These are phyloP conservation scores for Rhodotorula taiwanensis DNA, from an alignment of 768 basidiomycete genomes.

Conservation along the genomic window DNA sequence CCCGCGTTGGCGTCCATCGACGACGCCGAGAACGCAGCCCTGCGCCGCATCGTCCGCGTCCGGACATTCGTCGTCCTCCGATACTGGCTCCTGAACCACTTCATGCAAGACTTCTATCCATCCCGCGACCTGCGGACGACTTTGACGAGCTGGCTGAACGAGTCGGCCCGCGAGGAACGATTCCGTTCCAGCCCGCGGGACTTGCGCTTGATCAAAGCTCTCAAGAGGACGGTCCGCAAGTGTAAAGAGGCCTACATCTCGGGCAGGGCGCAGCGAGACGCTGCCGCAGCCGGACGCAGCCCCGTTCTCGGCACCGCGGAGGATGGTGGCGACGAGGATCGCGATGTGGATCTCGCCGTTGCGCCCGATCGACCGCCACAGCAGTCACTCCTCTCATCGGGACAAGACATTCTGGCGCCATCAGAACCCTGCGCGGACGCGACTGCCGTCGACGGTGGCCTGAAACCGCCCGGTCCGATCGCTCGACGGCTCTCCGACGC, in stretches of 20 bases:
- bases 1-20: constrained; percentile 47
- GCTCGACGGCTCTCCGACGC: constrained; percentile 74
- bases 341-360: constrained; percentile 34
- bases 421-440: too few relatives aligned
- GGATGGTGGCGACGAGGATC: constrained; percentile 30
- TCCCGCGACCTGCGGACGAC: constrained; percentile 64
- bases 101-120: constrained; percentile 75
- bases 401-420: too few relatives aligned
- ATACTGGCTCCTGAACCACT: constrained; percentile 87
- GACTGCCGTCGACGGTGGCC: too few relatives aligned
- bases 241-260: constrained; percentile 52
- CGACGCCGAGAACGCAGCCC: too few relatives aligned
- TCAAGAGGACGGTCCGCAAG: constrained; percentile 75
- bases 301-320: background rate
- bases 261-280: background rate
- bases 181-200: constrained; percentile 60
- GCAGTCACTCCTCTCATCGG: too few relatives aligned
- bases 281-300: constrained; percentile 3
- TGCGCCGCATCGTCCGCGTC: constrained; percentile 70
- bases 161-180: constrained; percentile 57
- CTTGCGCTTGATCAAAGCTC: constrained; percentile 66
- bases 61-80: constrained; percentile 83
- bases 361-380: too few relatives aligned
- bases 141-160: constrained; percentile 73
- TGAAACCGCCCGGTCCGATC: constrained; percentile 46